These are phyloP conservation scores for Neoarthrinium moseri DNA, from an alignment of 2,329 filamentous ascomycete genomes.

Conservation along the genomic window DNA sequence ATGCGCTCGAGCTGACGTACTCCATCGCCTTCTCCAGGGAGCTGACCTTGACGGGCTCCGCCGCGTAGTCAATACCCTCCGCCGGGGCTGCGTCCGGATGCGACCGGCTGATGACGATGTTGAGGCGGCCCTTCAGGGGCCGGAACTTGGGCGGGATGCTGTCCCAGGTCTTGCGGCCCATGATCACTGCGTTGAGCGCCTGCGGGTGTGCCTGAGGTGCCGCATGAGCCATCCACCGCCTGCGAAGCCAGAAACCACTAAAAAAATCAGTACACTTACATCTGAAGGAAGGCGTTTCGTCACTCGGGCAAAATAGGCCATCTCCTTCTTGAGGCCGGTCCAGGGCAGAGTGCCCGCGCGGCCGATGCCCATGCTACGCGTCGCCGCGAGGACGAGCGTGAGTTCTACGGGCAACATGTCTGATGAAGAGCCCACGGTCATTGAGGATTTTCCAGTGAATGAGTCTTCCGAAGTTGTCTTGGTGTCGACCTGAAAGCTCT, in stretches of 20 bases:
- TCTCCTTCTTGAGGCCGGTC: slow-evolving; percentile 85
- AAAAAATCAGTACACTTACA: slow-evolving; percentile 33
- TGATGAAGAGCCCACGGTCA: too few species aligned
- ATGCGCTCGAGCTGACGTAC: slow-evolving; percentile 37
- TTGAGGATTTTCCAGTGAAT: too few species aligned
- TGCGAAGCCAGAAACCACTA: too few species aligned
- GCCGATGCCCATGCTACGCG: slow-evolving; percentile 88
- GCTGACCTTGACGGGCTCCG: slow-evolving; percentile 54
- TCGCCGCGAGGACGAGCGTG: slow-evolving; percentile 92
- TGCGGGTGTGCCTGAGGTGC: slow-evolving; percentile 27
- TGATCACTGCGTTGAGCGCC: slow-evolving; percentile 75
- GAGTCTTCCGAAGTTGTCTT: too few species aligned
- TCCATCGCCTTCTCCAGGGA: slow-evolving; percentile 59
- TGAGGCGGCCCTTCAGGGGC: slow-evolving; percentile 76
- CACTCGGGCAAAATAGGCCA: slow-evolving; percentile 91
- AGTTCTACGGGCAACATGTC: slow-evolving; percentile 54
- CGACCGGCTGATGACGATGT: slow-evolving; percentile 73
- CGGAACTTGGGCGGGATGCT: slow-evolving; percentile 78
- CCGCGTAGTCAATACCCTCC: slow-evolving; percentile 21
- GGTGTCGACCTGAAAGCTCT: too few species aligned
- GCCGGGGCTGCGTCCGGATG: slow-evolving; percentile 23
- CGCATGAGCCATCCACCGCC: background rate
- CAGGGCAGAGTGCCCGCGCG: slow-evolving; percentile 77
- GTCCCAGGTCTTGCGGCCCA: slow-evolving; percentile 98
- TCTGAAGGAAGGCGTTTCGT: slow-evolving; percentile 64